A percentile compares a stretch with the other conserved stretches of the same genome.
Evolutionary conservation across 2,329 filamentous ascomycete genomes (phyloP).

Genomic region (Phialophora macrospora): DNA sequence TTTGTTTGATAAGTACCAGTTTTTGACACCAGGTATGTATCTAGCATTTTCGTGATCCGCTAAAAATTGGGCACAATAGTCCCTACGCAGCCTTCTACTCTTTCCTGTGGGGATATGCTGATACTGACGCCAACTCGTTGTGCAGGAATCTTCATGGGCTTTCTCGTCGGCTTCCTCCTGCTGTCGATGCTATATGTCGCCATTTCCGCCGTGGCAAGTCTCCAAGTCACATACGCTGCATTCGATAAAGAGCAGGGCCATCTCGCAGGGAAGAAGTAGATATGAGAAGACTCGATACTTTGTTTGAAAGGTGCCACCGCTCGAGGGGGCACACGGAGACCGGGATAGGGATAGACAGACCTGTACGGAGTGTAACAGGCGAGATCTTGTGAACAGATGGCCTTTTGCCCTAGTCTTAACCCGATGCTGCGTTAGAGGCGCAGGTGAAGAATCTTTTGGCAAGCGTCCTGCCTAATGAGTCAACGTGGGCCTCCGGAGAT

Average conservation of each 20-base stretch:
- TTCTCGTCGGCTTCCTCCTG: constrained; percentile 72
- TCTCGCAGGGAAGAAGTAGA: constrained; percentile 41
- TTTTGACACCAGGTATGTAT: constrained; percentile 79
- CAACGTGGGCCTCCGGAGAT: not conserved
- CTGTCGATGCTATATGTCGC: constrained; percentile 79
- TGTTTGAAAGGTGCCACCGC: not conserved
- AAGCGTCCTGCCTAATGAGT: not conserved
- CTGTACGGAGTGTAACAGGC: not conserved
- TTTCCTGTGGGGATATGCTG: not conserved
- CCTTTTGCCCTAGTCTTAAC: not conserved
- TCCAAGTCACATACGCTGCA: constrained; percentile 89
- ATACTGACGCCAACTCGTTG: constrained; percentile 6
- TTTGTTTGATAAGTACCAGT: constrained; percentile 92
- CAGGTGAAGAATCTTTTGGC: not conserved
- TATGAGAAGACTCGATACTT: not conserved
- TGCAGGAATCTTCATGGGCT: constrained; percentile 84
- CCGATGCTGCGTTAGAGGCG: not conserved
- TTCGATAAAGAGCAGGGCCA: constrained; percentile 97
- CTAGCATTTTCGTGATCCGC: not conserved
- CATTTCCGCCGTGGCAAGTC: constrained; percentile 73
- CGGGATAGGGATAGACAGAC: not conserved
- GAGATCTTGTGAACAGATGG: not conserved
- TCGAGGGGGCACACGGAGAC: not conserved
- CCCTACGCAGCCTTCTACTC: not conserved
- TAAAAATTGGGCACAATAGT: not conserved